Evolutionary conservation across 768 basidiomycete genomes (phyloP).

Genomic region (Candolleomyces eurysporus): DNA sequence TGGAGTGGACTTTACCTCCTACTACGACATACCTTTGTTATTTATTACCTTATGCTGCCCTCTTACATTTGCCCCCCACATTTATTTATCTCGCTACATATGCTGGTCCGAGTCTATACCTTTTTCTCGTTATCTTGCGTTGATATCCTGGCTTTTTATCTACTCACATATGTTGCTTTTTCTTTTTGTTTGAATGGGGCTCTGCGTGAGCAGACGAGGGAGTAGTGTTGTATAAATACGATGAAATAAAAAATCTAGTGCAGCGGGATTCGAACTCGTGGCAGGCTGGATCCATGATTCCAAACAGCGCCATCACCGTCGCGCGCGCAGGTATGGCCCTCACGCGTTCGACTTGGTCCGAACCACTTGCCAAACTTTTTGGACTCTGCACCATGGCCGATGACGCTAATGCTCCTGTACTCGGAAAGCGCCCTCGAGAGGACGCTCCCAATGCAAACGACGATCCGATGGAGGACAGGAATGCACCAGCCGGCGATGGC

Average conservation of each 20-base stretch:
- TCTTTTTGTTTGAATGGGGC: not conserved
- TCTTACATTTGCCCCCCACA: not conserved
- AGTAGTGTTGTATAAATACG: no score
- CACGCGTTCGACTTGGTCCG: not conserved
- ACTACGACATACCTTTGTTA: not conserved
- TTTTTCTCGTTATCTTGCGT: not conserved
- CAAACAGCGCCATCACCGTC: not conserved
- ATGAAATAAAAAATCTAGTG: not conserved
- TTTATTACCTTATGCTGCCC: not conserved
- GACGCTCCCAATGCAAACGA: constrained; percentile 19
- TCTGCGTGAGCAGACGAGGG: not conserved
- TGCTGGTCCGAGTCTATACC: not conserved
- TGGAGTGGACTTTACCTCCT: not conserved
- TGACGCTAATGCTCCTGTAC: constrained; percentile 45
- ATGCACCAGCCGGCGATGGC: constrained; percentile 25
- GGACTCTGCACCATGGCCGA: constrained; percentile 23
- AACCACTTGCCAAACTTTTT: not conserved
- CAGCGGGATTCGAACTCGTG: not conserved
- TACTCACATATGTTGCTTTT: not conserved
- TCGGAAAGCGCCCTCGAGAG: constrained; percentile 62
- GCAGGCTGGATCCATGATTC: not conserved
- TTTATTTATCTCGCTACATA: not conserved
- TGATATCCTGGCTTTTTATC: no score
- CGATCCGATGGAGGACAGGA: constrained; percentile 24
- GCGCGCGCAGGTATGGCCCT: no score